Percentiles rank a stretch among this genome's conserved stretches.
Conservation (phyloP, 768 basidiomycete species). For the Flagelloscypha sp. region DNA sequence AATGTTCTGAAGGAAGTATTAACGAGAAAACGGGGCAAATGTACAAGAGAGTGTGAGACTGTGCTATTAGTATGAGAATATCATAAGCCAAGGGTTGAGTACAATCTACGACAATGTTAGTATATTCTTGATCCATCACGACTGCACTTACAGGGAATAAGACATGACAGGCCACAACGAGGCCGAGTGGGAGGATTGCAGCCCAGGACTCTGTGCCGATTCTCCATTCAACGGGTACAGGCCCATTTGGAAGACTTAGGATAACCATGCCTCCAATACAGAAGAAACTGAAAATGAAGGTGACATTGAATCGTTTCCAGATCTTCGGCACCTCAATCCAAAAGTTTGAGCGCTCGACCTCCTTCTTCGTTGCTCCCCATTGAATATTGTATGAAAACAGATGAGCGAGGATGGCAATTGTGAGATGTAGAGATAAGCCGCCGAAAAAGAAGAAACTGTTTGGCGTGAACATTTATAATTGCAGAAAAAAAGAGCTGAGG, state of each 20-base stretch:
- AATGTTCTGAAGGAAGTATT: too few species aligned
- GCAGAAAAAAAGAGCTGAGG: constrained; percentile 8
- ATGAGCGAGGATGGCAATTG: constrained; percentile 57
- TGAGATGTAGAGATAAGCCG: constrained; percentile 64
- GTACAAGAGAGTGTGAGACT: background rate
- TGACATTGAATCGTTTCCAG: constrained; percentile 67
- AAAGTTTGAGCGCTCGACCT: constrained; percentile 84
- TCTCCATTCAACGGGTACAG: constrained; percentile 58
- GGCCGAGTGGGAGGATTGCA: constrained; percentile 66
- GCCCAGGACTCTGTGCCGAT: constrained; percentile 62
- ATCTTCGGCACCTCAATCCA: constrained; percentile 86
- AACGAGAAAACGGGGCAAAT: too few species aligned
- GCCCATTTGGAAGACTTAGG: constrained; percentile 35
- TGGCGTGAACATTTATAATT: background rate
- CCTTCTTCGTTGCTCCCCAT: constrained; percentile 77
- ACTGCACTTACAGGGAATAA: constrained; percentile 57
- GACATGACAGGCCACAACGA: constrained; percentile 59
- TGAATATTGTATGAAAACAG: constrained; percentile 62
- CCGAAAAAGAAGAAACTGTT: constrained; percentile 72
- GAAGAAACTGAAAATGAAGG: constrained; percentile 46
- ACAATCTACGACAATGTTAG: constrained; percentile 47
- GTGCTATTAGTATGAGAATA: constrained; percentile 50
- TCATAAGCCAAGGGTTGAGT: constrained; percentile 85
- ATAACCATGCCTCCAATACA: constrained; percentile 49
- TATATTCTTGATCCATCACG: constrained; percentile 23